Evolutionary conservation across 23 red algal genomes (phyloP), one percentile per base, ranked within the genome.

Genomic region (Gracilaria gracilis): DNA sequence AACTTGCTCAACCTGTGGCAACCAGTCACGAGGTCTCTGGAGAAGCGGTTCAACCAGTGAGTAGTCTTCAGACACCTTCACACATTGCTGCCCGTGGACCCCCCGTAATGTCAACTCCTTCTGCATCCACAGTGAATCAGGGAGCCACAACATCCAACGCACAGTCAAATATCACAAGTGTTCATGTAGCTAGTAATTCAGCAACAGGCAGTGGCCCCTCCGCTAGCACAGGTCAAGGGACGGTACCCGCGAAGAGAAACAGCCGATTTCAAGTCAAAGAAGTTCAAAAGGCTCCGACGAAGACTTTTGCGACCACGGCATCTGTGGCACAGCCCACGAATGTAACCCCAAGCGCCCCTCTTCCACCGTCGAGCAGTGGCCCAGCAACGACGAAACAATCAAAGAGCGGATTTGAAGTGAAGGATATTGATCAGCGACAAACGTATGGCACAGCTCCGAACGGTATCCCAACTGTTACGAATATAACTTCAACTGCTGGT

Each of bases 321-420:
- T n/a, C 73, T 75, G 39, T 40, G 80, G 19, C 69, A 0, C 36
- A 51, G n/a, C n/a, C n/a, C n/a, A n/a, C n/a, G n/a, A n/a, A n/a
- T n/a, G n/a, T n/a, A n/a, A n/a, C n/a, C n/a, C n/a, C n/a, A n/a
- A n/a, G n/a, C n/a, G n/a, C n/a, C n/a, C n/a, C n/a, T n/a, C n/a
- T n/a, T n/a, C n/a, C n/a, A n/a, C n/a, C n/a, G n/a, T n/a, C n/a
- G n/a, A n/a, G n/a, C n/a, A n/a, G 57, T 39, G 32, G 2, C 33
- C 49, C 25, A 61, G 32, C 48, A 9, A 2, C 49, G 19, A 39
- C 32, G 25, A 81, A 37, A 20, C 58, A 84, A 65, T 16, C 62
- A 57, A 89, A 89, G 86, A 89, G 86, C 51, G 37, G 86, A 57
- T 89, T 89, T 33, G 86, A 89, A 53, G 86, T 89, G 69, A 89